phyloP scores from a whole-genome alignment of 805 yeast species.

The Wickerhamiella lipophila region DNA sequence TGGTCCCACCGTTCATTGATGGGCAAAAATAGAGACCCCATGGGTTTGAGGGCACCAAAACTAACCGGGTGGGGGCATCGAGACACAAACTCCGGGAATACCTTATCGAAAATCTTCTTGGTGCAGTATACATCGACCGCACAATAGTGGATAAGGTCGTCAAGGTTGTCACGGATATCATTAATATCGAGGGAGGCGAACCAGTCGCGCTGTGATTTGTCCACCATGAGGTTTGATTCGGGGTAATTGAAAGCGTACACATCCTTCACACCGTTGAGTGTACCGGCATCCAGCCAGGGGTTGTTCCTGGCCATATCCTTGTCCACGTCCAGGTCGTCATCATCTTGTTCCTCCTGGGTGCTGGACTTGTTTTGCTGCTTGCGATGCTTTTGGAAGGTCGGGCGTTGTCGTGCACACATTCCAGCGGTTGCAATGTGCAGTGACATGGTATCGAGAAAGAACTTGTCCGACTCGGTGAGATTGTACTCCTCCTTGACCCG shows the following conservation, averaged over 20 bases:
- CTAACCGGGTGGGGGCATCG: slow-evolving; percentile 90
- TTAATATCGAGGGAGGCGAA: slow-evolving; percentile 46
- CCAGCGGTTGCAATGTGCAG: slow-evolving; percentile 84
- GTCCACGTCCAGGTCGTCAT: slow-evolving; percentile 8
- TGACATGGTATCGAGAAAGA: slow-evolving; percentile 84
- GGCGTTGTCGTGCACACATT: slow-evolving; percentile 82
- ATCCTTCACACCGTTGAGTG: slow-evolving; percentile 66
- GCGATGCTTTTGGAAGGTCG: slow-evolving; percentile 45
- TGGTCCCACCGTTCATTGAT: slow-evolving; percentile 60
- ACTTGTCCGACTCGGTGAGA: slow-evolving; percentile 52
- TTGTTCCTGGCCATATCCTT: slow-evolving; percentile 21
- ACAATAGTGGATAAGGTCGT: slow-evolving; percentile 61
- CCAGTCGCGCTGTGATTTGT: slow-evolving; percentile 54
- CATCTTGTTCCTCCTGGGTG: slow-evolving; percentile 20
- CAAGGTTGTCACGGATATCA: slow-evolving; percentile 45
- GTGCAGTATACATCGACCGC: slow-evolving; percentile 75
- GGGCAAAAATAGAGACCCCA: slow-evolving; percentile 68
- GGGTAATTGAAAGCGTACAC: slow-evolving; percentile 67
- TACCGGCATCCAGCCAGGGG: slow-evolving; percentile 75
- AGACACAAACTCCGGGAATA: slow-evolving; percentile 53
- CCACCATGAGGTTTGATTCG: slow-evolving; percentile 37
- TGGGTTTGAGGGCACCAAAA: slow-evolving; percentile 67
- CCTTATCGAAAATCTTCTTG: slow-evolving; percentile 48
- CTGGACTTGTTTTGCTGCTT: slow-evolving; percentile 16
- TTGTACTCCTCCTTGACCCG: slow-evolving; percentile 73